A percentile compares a stretch with the other conserved stretches of the same genome.
These are phyloP conservation scores for Penicillium malachiteum DNA, from an alignment of 495 filamentous ascomycete genomes.

Conservation along the genomic window DNA sequence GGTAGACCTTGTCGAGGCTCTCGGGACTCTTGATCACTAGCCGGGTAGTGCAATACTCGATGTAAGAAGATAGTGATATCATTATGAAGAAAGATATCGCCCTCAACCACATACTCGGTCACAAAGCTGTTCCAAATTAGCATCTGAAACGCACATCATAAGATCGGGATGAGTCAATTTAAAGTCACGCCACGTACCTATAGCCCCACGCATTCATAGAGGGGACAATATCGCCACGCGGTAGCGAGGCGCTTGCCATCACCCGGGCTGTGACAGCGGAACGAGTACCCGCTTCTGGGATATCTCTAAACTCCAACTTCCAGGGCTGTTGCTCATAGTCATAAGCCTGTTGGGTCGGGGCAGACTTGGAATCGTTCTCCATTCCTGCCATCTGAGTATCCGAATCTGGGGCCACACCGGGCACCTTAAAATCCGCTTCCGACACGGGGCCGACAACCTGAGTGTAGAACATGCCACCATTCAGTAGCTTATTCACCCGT, in stretches of 20 bases:
- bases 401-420: constrained; percentile 15
- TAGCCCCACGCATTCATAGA: constrained; percentile 55
- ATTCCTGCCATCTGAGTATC: constrained; percentile 36
- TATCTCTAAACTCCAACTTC: constrained; percentile 54
- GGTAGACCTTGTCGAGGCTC: constrained; percentile 35
- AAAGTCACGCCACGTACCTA: constrained; percentile 32
- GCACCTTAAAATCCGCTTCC: constrained; percentile 29
- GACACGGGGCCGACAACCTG: constrained; percentile 46
- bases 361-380: constrained; percentile 16
- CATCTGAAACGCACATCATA: constrained; percentile 8
- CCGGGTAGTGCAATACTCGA: constrained; percentile 43
- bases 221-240: constrained; percentile 41
- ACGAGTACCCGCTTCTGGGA: constrained; percentile 49
- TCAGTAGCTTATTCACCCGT: constrained; percentile 47
- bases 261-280: constrained; percentile 49
- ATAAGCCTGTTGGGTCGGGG: constrained; percentile 18
- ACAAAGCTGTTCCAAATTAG: constrained; percentile 39
- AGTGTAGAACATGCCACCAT: constrained; percentile 52
- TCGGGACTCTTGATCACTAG: constrained; percentile 23
- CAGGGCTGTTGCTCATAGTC: constrained; percentile 43
- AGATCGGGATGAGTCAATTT: constrained; percentile 6
- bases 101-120: constrained; percentile 49
- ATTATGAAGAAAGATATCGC: constrained; percentile 49
- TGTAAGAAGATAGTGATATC: constrained; percentile 50
- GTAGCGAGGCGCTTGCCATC: constrained; percentile 45